phyloP scores from a whole-genome alignment of 1,284 basidiomycete species.

The Chalciporus sp. region DNA sequence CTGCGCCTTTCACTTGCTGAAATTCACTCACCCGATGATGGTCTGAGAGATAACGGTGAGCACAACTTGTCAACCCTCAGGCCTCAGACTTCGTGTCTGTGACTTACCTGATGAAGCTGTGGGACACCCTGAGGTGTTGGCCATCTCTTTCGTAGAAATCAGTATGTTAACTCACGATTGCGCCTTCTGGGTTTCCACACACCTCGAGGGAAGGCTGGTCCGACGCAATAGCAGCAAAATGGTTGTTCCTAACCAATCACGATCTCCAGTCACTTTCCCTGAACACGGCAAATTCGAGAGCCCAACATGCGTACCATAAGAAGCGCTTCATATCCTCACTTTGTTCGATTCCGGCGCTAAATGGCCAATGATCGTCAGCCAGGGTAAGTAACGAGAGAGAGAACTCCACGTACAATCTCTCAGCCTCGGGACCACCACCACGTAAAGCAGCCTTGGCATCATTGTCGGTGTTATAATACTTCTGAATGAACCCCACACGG shows the following conservation, averaged over 20 bases:
- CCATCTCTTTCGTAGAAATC: conserved; percentile 49
- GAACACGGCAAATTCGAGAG: too few species aligned
- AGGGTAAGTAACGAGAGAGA: conserved; percentile 3
- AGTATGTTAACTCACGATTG: background rate
- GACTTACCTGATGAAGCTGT: conserved; percentile 59
- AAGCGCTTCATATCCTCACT: conserved; percentile 73
- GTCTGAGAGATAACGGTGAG: conserved; percentile 42
- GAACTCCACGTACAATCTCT: conserved; percentile 50
- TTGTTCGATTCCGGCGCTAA: conserved; percentile 69
- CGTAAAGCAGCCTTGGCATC: conserved; percentile 51
- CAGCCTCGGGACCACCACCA: conserved; percentile 38
- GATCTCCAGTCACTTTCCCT: background rate
- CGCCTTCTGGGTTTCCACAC: conserved; percentile 6
- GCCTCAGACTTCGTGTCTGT: background rate
- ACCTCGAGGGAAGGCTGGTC: conserved; percentile 78
- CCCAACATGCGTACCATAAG: conserved; percentile 50
- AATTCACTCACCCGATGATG: conserved; percentile 52
- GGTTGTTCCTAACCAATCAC: conserved; percentile 72
- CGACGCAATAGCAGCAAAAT: conserved; percentile 74
- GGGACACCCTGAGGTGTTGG: conserved; percentile 47
- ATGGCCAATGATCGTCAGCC: conserved; percentile 4
- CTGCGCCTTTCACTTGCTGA: background rate
- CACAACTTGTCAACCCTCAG: background rate
- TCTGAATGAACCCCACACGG: conserved; percentile 68
- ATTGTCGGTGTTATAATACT: conserved; percentile 49